These are phyloP conservation scores for Ceratocystis papillata DNA, from an alignment of 2,329 filamentous ascomycete species.

Conservation along the genomic window DNA sequence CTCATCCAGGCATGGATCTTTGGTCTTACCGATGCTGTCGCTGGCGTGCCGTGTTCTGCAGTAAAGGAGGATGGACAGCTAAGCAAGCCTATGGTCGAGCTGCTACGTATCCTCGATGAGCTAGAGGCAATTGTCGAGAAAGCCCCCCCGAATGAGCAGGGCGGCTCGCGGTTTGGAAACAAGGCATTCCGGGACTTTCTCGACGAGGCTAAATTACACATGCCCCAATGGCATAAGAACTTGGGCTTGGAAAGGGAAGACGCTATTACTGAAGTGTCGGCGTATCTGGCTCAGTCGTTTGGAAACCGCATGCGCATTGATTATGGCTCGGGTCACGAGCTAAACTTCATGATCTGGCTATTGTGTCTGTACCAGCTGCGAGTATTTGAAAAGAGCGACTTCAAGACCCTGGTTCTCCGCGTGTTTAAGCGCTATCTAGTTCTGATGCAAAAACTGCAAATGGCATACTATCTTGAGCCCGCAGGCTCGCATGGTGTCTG, in stretches of 20 bases:
- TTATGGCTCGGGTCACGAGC: constrained; percentile 92
- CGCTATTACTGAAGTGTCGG: constrained; percentile 59
- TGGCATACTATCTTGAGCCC: constrained; percentile 91
- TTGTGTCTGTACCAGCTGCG: constrained; percentile 79
- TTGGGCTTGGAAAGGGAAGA: constrained; percentile 43
- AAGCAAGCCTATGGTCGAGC: constrained; percentile 49
- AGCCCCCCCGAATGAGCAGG: constrained; percentile 73
- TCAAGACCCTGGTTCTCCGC: constrained; percentile 61
- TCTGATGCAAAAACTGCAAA: constrained; percentile 80
- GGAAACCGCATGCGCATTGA: constrained; percentile 82
- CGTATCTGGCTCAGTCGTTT: constrained; percentile 73
- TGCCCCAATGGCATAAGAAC: constrained; percentile 50
- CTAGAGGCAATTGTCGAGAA: constrained; percentile 55
- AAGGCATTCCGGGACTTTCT: constrained; percentile 78
- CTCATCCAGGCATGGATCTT: constrained; percentile 80
- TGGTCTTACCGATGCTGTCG: constrained; percentile 69
- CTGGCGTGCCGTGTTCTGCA: constrained; percentile 54
- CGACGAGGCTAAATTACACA: constrained; percentile 51
- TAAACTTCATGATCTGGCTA: constrained; percentile 95
- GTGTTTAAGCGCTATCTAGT: constrained; percentile 74
- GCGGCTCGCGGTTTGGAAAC: constrained; percentile 87
- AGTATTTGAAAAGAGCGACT: constrained; percentile 53
- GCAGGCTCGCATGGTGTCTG: constrained; percentile 96
- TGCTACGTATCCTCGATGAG: constrained; percentile 60
- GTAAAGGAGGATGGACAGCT: constrained; percentile 42